Evolutionary conservation across 352 stramenopile genomes (phyloP), one percentile per base, ranked within the genome.

Genomic region (Globisporangium echinulatum): DNA sequence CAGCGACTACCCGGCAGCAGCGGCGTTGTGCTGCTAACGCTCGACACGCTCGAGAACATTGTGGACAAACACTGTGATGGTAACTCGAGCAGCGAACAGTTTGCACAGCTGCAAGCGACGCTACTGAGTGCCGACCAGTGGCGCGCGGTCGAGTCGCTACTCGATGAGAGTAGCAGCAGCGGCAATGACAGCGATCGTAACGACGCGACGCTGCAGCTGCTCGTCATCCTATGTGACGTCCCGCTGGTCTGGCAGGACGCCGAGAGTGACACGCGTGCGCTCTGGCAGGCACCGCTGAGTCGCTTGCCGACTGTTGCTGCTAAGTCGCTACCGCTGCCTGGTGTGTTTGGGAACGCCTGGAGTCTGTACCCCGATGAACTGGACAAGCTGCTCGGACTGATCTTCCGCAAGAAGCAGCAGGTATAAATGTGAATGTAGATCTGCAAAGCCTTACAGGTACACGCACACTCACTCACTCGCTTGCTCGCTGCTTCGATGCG

Each of bases 221-320:
- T 82, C 19, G 50, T 86, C 0, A 63, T 92, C 50, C 60, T 88
- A 10, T 85, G 79, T n/a, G 79, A 90, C 39, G 14, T 71, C 0
- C 75, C 74, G 19, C 58, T 92, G 13, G 66, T 77, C 7, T 83
- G 74, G 71, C 67, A 64, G 9, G 19, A 48, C 52, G 64, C 58
- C 61, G 55, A 38, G 42, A 63, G 19, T 7, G 46, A 56, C 39
- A 19, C 14, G n/a, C 64, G 58, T 49, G 54, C n/a, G 52, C 67
- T 68, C 36, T 81, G 48, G 52, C 13, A 52, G 13, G 66, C 36
- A 43, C 46, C 19, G 4, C 33, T 7, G 19, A 58, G 25, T 17
- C 13, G 4, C n/a, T 37, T 33, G 25, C 1, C 25, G 25, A 33
- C 25, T 33, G 1, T 5, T n/a, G 7, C 6, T 11, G 25, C 52